Conservation (phyloP, 768 basidiomycete species). For the Trametes coccinea region DNA sequence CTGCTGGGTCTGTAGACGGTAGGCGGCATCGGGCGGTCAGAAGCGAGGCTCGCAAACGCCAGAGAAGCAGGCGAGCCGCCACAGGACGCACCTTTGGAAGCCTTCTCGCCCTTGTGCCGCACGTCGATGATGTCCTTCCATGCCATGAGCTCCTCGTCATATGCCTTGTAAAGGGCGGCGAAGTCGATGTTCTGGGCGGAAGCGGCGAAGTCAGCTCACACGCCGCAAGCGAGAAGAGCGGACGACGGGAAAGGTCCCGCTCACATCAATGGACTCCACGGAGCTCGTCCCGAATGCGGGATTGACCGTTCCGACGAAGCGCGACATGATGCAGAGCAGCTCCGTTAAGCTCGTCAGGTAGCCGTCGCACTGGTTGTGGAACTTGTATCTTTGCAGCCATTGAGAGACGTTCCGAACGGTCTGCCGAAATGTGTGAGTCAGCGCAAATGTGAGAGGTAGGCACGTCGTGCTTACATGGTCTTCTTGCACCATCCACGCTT, state of each 20-base stretch:
- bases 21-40: background rate
- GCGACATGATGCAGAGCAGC: conserved; percentile 34
- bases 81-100: conserved; percentile 16
- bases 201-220: conserved; percentile 6
- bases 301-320: conserved; percentile 30
- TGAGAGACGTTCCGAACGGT: conserved; percentile 26
- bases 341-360: conserved; percentile 34
- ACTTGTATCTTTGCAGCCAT: conserved; percentile 30
- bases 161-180: conserved; percentile 25
- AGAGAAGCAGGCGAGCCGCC: background rate
- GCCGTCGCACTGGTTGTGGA: conserved; percentile 30
- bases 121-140: conserved; percentile 21
- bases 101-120: conserved; percentile 24
- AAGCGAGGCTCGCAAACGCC: background rate
- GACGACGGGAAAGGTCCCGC: background rate
- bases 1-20: conserved; percentile 8
- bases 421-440: conserved; percentile 37
- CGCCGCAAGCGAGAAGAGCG: background rate
- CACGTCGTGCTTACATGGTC: conserved; percentile 57
- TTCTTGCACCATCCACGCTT: conserved; percentile 62
- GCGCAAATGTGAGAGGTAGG: conserved; percentile 17
- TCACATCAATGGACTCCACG: conserved; percentile 18
- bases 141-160: conserved; percentile 26
- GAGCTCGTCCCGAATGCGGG: conserved; percentile 23
- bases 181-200: conserved; percentile 26